Conservation (phyloP, 306 rosid genomes). For the Clitoria ternatea region DNA sequence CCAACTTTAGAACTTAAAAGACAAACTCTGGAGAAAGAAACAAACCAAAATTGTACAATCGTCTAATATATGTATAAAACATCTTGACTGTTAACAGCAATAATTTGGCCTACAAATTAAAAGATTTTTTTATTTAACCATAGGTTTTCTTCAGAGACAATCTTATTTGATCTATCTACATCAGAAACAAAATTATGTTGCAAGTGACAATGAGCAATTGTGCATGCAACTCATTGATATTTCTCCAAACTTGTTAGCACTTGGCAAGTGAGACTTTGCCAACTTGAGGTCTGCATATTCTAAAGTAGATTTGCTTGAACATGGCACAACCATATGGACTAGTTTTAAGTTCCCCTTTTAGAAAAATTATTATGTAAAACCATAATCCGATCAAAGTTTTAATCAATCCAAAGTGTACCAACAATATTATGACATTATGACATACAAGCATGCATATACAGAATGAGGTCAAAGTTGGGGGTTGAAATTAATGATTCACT, state of each 20-base stretch:
- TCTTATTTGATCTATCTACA: too few species aligned
- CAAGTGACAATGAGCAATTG: neutral
- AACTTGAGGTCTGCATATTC: neutral
- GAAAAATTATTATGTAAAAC: neutral
- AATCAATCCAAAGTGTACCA: neutral
- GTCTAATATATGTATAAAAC: neutral
- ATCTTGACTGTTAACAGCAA: neutral
- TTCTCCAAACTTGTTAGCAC: too few species aligned
- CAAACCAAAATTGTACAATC: neutral
- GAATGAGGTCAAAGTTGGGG: too few species aligned
- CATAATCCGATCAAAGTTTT: neutral
- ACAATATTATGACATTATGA: neutral
- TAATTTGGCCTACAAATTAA: neutral
- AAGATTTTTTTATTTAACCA: too few species aligned
- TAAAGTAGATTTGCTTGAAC: neutral
- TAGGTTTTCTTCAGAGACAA: too few species aligned
- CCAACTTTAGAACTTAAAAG: neutral
- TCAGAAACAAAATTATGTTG: neutral
- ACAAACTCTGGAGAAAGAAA: neutral
- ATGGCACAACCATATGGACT: neutral
- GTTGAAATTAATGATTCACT: too few species aligned
- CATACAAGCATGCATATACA: neutral
- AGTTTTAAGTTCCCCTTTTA: neutral
- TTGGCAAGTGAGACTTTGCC: neutral
- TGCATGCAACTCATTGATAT: neutral